Evolutionary conservation across 2,329 filamentous ascomycete species (phyloP), one percentile per base, ranked within the genome.

Genomic region (Trichoderma asperellum): DNA sequence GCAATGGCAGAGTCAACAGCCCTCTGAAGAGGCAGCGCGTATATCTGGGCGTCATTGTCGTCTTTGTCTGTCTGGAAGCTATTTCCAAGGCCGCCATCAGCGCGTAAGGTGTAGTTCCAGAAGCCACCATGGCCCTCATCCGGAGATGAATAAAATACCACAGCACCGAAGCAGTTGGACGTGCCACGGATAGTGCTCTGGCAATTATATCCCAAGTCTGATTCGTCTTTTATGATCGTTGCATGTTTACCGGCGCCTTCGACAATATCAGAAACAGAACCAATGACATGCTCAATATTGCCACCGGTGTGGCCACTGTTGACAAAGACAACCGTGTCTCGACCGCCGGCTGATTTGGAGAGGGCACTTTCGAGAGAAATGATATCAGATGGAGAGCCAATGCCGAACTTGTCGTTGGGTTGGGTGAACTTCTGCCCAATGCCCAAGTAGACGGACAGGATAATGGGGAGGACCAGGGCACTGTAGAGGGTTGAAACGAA

Each of bases 391-490:
- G 88, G 79, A 0, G 84, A 79, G 47, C 89, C 91, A 73, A 96
- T 88, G 57, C 93, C 93, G 75, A 86, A 96, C 14, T 86, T 81
- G 2, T 90, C 89, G 4, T 91, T 89, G 1, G 92, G 89, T 2
- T 92, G 86, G 75, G 95, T 94, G 72, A 96, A 87, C 77, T 93
- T 93, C 72, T 91, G 89, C 7, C 92, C 90, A 77, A 90, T 92
- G 56, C 83, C 85, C 40, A 89, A 81, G 72, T 89, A 88, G 27
- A 84, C 79, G 56, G 85, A 84, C 64, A 89, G 78, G 59, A 85
- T 77, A 64, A 90, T 78, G 14, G 88, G 88, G 2, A 89, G 82
- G 24, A 89, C 62, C 68, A 89, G 82, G 1, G 87, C 84, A 65
- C 85, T 85, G 71, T 88, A 81, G 49, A 83, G 65, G 0, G 87